phyloP scores from a whole-genome alignment of 2,329 filamentous ascomycete genomes.

The Cercospora nicotianae region DNA sequence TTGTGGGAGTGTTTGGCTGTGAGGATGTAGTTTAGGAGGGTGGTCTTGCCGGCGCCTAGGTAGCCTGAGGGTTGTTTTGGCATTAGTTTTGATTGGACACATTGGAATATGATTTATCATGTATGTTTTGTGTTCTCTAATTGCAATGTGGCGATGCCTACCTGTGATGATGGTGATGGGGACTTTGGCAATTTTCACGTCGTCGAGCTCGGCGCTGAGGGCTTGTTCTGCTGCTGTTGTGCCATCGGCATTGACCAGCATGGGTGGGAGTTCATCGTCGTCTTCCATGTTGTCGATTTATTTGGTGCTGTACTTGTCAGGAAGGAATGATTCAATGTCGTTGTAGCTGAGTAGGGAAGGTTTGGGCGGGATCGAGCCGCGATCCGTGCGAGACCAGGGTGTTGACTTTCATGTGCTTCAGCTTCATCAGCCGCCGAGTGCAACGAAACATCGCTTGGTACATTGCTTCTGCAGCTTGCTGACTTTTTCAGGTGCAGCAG shows the following conservation, averaged over 20 bases:
- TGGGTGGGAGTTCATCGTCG: constrained; percentile 63
- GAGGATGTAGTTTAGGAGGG: constrained; percentile 90
- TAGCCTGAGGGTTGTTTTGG: constrained; percentile 62
- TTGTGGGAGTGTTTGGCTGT: constrained; percentile 95
- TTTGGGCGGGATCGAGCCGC: background rate
- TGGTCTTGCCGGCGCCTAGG: constrained; percentile 93
- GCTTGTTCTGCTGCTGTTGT: background rate
- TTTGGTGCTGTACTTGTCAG: background rate
- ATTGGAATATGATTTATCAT: too few relatives aligned
- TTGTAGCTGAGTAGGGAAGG: background rate
- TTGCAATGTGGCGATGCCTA: constrained; percentile 37
- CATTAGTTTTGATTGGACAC: background rate
- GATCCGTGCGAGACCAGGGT: background rate
- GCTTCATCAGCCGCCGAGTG: background rate
- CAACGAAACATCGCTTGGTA: background rate
- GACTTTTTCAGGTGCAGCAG: background rate
- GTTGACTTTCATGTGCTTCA: constrained; percentile 7
- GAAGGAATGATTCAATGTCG: background rate
- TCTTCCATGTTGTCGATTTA: constrained; percentile 54
- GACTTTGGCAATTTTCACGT: constrained; percentile 62
- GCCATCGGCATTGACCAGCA: constrained; percentile 57
- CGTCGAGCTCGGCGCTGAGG: constrained; percentile 48
- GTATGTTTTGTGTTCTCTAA: background rate
- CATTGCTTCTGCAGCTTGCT: background rate
- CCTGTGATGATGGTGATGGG: constrained; percentile 84